Evolutionary conservation across 192 early-diverging fungal species (phyloP), one percentile per base, ranked within the genome.

Genomic region (Phlyctochytrium planicorne): DNA sequence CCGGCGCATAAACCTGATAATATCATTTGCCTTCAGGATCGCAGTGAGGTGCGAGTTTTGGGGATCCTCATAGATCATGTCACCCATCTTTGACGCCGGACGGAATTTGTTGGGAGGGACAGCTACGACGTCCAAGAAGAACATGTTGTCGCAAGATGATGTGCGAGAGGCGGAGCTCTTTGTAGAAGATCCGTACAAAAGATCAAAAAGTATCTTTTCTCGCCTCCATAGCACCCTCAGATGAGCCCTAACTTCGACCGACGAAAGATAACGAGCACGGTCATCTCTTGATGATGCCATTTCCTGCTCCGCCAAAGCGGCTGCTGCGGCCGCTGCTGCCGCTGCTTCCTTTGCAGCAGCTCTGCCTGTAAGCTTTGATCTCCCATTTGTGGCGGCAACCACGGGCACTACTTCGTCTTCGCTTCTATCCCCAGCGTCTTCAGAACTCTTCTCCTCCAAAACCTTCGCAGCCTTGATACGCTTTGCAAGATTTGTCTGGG

Each of bases 81-180:
- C 96, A 61, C 84, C 86, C 88, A 97, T 91, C 60, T 93, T 87
- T 1, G 92, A 91, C 29, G 94, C 86, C 32, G 97, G 97, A 20
- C 97, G 91, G 86, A 97, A 98, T 62, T 90, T 85, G 57, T 88
- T 93, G 32, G 97, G 97, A 17, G 96, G 78, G 29, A 99, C 96
- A 0, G 94, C 85, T 23, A 99, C 79, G 24, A 87, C 87, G 34
- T 98, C 92, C 56, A 97, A 76, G 80, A 99, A 99, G 78, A 97
- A 99, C 76, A 96, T 94, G 73, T 91, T 82, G 14, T 88, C 84
- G 27, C 79, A 73, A 25, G 77, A 83, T 0, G 70, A 76, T 36
- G 80, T 82, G 60, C 77, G 73, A 34, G 16, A 53, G 3, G 3
- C 16, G 23, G 72, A 65, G 62, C 68, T 50, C 12, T 80, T 68